Conservation (phyloP, 495 filamentous ascomycete genomes). For the Aspergillus wentii region DNA sequence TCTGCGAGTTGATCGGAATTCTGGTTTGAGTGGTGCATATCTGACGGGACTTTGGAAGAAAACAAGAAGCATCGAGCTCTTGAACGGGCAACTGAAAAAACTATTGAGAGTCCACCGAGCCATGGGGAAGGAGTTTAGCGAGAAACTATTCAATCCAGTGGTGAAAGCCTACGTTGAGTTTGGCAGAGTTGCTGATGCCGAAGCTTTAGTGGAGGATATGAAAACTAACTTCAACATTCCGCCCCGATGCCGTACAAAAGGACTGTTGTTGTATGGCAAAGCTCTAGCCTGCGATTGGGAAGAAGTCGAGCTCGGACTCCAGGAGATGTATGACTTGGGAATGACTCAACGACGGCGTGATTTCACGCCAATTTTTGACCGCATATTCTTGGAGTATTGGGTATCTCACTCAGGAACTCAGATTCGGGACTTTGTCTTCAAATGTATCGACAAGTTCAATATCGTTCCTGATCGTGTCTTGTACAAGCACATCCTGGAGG, state of each 20-base stretch:
- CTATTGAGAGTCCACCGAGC: constrained; percentile 21
- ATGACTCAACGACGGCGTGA: constrained; percentile 22
- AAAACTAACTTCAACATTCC: constrained; percentile 18
- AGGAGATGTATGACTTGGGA: constrained; percentile 33
- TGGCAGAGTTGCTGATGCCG: constrained; percentile 31
- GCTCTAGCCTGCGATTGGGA: constrained; percentile 39
- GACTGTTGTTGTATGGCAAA: constrained; percentile 30
- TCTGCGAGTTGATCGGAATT: constrained; percentile 27
- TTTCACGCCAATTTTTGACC: constrained; percentile 32
- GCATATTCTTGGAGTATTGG: constrained; percentile 43
- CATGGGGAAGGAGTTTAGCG: constrained; percentile 24
- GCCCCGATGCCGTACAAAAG: constrained; percentile 33
- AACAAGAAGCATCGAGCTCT: constrained; percentile 32
- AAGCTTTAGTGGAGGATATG: constrained; percentile 34
- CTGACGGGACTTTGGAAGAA: constrained; percentile 41
- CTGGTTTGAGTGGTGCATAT: constrained; percentile 34
- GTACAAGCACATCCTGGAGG: constrained; percentile 38
- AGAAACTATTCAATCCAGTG: constrained; percentile 41
- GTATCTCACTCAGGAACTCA: constrained; percentile 26
- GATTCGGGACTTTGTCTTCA: constrained; percentile 30
- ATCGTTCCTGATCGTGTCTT: constrained; percentile 36
- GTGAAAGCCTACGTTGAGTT: constrained; percentile 36
- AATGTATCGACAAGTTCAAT: constrained; percentile 28
- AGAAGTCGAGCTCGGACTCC: constrained; percentile 30
- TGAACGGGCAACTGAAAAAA: constrained; percentile 29